Evolutionary conservation across 1,284 basidiomycete genomes (phyloP).

Genomic region (Malassezia sp.): DNA sequence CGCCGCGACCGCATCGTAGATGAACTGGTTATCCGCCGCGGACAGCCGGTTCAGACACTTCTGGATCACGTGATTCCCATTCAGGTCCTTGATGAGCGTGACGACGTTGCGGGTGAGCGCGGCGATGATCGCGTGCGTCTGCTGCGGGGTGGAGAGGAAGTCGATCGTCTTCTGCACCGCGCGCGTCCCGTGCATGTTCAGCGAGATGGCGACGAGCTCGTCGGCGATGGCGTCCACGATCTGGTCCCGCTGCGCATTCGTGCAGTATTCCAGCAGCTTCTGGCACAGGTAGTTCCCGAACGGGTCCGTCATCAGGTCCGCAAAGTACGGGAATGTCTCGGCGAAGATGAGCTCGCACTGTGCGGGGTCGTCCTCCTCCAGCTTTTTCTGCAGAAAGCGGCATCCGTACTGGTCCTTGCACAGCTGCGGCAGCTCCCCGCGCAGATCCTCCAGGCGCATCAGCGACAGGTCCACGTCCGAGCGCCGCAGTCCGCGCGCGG

Average conservation of each 20-base stretch:
- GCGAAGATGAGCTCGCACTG: slow-evolving; percentile 93
- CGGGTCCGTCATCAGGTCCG: slow-evolving; percentile 97
- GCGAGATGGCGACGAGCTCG: slow-evolving; percentile 90
- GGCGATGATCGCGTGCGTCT: slow-evolving; percentile 94
- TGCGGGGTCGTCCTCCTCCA: slow-evolving; percentile 75
- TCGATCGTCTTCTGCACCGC: slow-evolving; percentile 99
- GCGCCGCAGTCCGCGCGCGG: slow-evolving; percentile 7
- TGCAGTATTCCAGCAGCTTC: slow-evolving; percentile 92
- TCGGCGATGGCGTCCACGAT: slow-evolving; percentile 96
- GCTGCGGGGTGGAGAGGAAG: slow-evolving; percentile 58
- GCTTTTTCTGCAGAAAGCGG: slow-evolving; percentile 94
- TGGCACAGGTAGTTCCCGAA: slow-evolving; percentile 99
- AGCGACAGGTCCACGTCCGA: slow-evolving; percentile 53
- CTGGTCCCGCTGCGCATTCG: slow-evolving; percentile 90
- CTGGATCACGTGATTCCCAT: slow-evolving; percentile 99
- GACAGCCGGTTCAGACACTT: slow-evolving; percentile 97
- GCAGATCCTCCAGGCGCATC: slow-evolving; percentile 84
- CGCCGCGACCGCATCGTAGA: slow-evolving; percentile 96
- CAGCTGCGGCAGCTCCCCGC: slow-evolving; percentile 75
- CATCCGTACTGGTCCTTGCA: slow-evolving; percentile 99
- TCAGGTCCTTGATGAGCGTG: slow-evolving; percentile 97
- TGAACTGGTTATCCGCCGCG: slow-evolving; percentile 98
- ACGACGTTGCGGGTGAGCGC: slow-evolving; percentile 96
- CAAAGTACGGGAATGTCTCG: slow-evolving; percentile 94
- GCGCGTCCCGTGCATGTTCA: slow-evolving; percentile 99